Conservation (phyloP, 257 asterid species). For the Datura wrightii region DNA sequence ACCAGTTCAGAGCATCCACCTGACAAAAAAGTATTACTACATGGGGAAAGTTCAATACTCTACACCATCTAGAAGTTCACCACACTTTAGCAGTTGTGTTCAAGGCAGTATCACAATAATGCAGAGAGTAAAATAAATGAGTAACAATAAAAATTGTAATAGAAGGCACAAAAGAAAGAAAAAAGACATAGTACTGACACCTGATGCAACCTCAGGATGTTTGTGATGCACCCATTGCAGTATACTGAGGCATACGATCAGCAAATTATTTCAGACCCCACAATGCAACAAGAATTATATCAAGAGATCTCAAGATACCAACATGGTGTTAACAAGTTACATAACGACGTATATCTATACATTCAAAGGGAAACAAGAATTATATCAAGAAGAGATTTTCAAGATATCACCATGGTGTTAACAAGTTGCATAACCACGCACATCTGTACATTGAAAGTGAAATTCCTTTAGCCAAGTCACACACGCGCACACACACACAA, state of each 20-base stretch:
- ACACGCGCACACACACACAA: not conserved
- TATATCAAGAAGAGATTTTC: not conserved
- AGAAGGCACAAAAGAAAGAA: not conserved
- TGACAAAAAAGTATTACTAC: not conserved
- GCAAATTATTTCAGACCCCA: not conserved
- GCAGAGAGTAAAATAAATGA: not conserved
- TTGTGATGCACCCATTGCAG: not conserved
- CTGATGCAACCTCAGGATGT: not conserved
- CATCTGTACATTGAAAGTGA: not conserved
- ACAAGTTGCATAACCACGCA: not conserved
- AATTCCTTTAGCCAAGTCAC: constrained; percentile 6
- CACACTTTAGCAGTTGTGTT: not conserved
- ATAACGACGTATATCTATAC: not conserved
- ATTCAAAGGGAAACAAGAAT: not conserved
- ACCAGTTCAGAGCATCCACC: constrained; percentile 15
- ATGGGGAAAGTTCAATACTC: not conserved
- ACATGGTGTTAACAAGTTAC: not conserved
- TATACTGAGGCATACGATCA: not conserved
- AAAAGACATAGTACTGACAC: not conserved
- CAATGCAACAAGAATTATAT: constrained; percentile 1
- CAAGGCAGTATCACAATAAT: not conserved
- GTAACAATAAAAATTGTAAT: not conserved
- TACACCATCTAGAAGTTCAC: constrained; percentile 17
- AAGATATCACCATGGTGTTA: not conserved
- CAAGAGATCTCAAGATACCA: not conserved